A percentile compares a stretch with the other conserved stretches of the same genome.
Conservation (phyloP, 2,329 filamentous ascomycete species). For the Coniochaeta hoffmannii region DNA sequence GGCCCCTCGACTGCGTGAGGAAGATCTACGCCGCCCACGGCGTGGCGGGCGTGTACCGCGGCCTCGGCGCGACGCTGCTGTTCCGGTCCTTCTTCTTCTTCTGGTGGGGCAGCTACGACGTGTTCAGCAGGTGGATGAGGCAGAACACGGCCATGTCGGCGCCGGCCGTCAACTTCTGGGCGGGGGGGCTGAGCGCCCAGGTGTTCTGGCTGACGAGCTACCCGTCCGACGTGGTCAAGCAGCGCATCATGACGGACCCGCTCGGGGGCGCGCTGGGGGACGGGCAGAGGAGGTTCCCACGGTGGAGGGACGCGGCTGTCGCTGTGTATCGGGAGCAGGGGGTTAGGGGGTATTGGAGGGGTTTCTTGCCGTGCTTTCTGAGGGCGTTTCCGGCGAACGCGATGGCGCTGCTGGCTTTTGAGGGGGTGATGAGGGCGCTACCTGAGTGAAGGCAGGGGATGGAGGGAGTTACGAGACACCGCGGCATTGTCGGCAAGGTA, state of each 20-base stretch:
- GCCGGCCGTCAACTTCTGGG: constrained; percentile 93
- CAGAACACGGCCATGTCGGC: constrained; percentile 62
- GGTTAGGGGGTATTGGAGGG: constrained; percentile 79
- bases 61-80: constrained; percentile 73
- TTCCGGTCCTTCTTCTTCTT: constrained; percentile 95
- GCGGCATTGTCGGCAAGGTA: background rate
- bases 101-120: constrained; percentile 95
- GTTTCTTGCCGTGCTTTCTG: constrained; percentile 89
- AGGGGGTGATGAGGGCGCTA: constrained; percentile 73
- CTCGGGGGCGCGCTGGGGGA: constrained; percentile 64
- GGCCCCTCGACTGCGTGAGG: constrained; percentile 74
- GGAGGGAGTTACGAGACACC: background rate
- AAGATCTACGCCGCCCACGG: constrained; percentile 70
- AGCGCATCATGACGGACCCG: constrained; percentile 93
- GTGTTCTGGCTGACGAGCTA: constrained; percentile 92
- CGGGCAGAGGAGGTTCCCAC: constrained; percentile 58
- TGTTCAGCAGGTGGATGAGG: constrained; percentile 64
- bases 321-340: constrained; percentile 73
- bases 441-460: constrained; percentile 19
- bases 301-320: constrained; percentile 73
- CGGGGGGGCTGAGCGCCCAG: constrained; percentile 86
- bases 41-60: constrained; percentile 74
- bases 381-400: constrained; percentile 94
- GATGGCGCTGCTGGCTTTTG: constrained; percentile 86
- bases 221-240: constrained; percentile 89